Conservation (phyloP, 345 rosid species). For the Lenwebbia sp. region DNA sequence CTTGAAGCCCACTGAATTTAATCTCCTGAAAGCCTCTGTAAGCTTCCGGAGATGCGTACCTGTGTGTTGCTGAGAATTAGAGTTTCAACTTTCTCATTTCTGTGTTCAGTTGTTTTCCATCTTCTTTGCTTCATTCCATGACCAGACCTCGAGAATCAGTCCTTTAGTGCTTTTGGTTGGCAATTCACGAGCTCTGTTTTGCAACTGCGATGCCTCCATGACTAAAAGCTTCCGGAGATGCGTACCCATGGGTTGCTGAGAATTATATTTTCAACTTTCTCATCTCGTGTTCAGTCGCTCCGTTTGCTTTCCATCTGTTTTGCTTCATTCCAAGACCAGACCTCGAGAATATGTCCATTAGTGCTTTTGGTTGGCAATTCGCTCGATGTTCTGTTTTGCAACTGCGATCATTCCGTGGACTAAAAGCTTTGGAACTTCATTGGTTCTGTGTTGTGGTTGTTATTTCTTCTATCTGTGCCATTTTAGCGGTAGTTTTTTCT, state of each 20-base stretch:
- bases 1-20: not conserved
- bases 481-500: not conserved
- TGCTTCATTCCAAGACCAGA: too few species aligned
- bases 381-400: not conserved
- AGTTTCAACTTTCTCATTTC: not conserved
- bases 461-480: not conserved
- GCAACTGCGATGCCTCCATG: not conserved
- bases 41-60: not conserved
- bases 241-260: not conserved
- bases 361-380: not conserved
- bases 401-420: not conserved
- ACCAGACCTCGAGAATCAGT: rapidly evolving
- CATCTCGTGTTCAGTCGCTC: not conserved
- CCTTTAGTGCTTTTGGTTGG: not conserved
- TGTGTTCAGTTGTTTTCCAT: not conserved
- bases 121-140: not conserved
- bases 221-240: not conserved
- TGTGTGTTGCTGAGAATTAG: not conserved
- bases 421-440: not conserved
- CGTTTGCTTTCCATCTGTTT: not conserved
- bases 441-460: not conserved
- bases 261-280: not conserved
- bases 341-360: too few species aligned
- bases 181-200: not conserved
- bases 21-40: not conserved